phyloP scores from a whole-genome alignment of 345 rosid species.

The Sisymbrium altissimum region DNA sequence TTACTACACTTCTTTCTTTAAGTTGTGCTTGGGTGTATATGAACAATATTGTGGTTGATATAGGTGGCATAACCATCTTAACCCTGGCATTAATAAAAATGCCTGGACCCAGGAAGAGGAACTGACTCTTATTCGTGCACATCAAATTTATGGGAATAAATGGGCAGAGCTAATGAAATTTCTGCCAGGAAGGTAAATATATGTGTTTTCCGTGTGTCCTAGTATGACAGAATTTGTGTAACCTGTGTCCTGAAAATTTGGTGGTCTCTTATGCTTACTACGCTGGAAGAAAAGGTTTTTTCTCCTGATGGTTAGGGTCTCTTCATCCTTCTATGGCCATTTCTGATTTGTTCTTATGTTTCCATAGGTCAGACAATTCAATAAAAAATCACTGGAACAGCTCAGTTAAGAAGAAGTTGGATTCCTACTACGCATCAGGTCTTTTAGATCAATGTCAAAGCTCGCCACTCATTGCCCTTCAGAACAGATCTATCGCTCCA shows the following conservation, averaged over 20 bases:
- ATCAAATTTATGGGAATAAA: conserved; percentile 91
- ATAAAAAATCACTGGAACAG: conserved; percentile 99
- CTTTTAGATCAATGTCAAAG: conserved; percentile 74
- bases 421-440: conserved; percentile 87
- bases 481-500: conserved; percentile 49
- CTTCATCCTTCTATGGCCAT: conserved; percentile 4
- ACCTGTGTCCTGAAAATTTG: background rate
- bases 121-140: conserved; percentile 91
- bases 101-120: conserved; percentile 99
- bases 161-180: conserved; percentile 98
- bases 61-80: conserved; percentile 99
- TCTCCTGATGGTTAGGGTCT: background rate
- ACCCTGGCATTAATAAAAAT: conserved; percentile 93
- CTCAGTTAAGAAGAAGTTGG: conserved; percentile 96
- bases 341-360: conserved; percentile 29
- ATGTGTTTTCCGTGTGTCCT: conserved; percentile 7
- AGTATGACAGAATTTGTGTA: background rate
- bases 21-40: conserved; percentile 9
- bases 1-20: background rate
- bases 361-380: conserved; percentile 93
- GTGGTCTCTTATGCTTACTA: background rate
- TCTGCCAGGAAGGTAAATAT: conserved; percentile 90
- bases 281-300: background rate
- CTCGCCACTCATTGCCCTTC: conserved; percentile 53
- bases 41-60: conserved; percentile 25